Base-by-base conservation (phyloP, 208 protist species). In the Acanthamoeba royreba region DNA sequence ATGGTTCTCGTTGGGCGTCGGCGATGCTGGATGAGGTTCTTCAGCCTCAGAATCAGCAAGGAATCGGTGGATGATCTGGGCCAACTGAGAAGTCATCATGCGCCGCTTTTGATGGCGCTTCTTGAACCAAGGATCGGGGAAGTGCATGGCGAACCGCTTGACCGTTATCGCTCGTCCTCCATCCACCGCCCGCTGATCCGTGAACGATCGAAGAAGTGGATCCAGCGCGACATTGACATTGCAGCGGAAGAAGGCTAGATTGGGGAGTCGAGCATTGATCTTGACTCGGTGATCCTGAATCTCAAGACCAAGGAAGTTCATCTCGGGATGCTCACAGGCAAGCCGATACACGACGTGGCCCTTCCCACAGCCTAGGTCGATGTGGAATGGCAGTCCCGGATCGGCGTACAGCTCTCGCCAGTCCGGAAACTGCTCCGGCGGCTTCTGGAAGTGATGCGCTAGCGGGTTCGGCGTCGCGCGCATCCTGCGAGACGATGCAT, bases 311-410 rank as follows among this genome's bases (percentile, higher is more conserved):
- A 83, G 72, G 43, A 83, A 83, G 28, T 83, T 83, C 72, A 83
- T 83, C 43, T 83, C 72, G 25, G 72, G 72, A 17, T 83, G 72
- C 43, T 47, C 25, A n/a, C 40, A 5, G 42, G 72, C 72, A 15
- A 83, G 42, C n/a, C 38, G 2, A n/a, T 83, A 22, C n/a, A 83
- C 42, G 43, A 83, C 43, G 22, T 83, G 42, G 22, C 72, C 72
- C 43, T 83, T 83, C 43, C 72, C 72, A 31, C 72, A 83, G 72
- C 72, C 72, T 25, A 83, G 22, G 72, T 83, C 72, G 72, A 83
- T 28, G 43, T 83, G 72, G 43, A 83, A 83, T 5, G 72, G 72
- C n/a, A 4, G 72, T 0, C 4, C 43, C 19, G 43, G 72, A 28
- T 83, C 72, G 72, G 72, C 72, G 43, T 83, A 83, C 43, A 83